These are phyloP conservation scores for Fermentozyma sake DNA, from an alignment of 1,139 yeast species.

Conservation along the genomic window DNA sequence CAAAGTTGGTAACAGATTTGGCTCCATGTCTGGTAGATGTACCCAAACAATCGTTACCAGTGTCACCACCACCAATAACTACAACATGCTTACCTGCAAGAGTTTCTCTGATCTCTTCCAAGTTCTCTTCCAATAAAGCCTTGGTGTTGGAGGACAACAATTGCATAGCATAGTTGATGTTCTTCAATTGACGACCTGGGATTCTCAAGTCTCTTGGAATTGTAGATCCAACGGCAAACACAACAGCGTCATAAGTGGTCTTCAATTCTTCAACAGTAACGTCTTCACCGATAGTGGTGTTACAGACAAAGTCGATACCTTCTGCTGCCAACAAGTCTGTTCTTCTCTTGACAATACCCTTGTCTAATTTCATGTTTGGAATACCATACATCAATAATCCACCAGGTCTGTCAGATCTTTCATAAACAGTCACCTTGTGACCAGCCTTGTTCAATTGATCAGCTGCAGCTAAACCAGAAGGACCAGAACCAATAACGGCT, in stretches of 20 bases:
- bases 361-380: constrained; percentile 98
- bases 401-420: constrained; percentile 93
- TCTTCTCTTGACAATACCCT: constrained; percentile 88
- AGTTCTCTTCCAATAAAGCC: constrained; percentile 77
- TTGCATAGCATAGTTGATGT: constrained; percentile 94
- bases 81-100: constrained; percentile 85
- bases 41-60: constrained; percentile 98
- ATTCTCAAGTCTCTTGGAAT: constrained; percentile 92
- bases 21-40: constrained; percentile 98
- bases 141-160: constrained; percentile 84
- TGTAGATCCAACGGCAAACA: constrained; percentile 93
- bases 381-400: constrained; percentile 98
- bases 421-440: constrained; percentile 84
- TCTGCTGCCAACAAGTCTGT: constrained; percentile 86
- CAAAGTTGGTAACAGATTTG: constrained; percentile 91
- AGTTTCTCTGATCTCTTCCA: constrained; percentile 69
- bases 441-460: constrained; percentile 97
- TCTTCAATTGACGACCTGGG: constrained; percentile 88
- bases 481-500: constrained; percentile 94
- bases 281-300: constrained; percentile 82
- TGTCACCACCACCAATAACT: constrained; percentile 99
- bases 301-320: constrained; percentile 76
- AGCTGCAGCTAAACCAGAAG: constrained; percentile 94
- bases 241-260: constrained; percentile 69
- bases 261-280: constrained; percentile 66